Conservation (phyloP, 2,329 filamentous ascomycete species). For the Monilinia polystroma region DNA sequence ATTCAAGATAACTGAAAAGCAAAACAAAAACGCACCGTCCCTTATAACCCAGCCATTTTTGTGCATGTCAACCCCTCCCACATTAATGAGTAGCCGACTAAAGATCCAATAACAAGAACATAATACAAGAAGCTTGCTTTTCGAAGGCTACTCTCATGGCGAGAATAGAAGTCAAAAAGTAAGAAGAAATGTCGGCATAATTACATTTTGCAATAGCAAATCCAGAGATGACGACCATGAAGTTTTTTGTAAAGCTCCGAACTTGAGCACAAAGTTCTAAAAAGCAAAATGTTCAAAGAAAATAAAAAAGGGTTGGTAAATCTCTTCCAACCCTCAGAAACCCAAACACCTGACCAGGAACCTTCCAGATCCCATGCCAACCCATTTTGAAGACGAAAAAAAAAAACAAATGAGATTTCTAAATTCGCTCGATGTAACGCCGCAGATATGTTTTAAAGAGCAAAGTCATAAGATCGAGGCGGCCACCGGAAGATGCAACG, state of each 20-base stretch:
- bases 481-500: conserved; percentile 40
- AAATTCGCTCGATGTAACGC: conserved; percentile 40
- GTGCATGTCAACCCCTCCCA: conserved; percentile 35
- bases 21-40: conserved; percentile 29
- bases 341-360: conserved; percentile 42
- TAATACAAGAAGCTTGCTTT: conserved; percentile 42
- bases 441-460: conserved; percentile 30
- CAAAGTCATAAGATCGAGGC: conserved; percentile 43
- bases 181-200: conserved; percentile 40
- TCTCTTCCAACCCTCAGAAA: conserved; percentile 36
- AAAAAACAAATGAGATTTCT: conserved; percentile 37
- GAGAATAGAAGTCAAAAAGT: conserved; percentile 26
- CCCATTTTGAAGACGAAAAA: conserved; percentile 38
- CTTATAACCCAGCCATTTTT: conserved; percentile 34
- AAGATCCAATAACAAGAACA: conserved; percentile 33
- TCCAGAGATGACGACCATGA: conserved; percentile 34
- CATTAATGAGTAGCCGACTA: conserved; percentile 31
- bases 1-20: conserved; percentile 23
- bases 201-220: conserved; percentile 41
- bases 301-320: conserved; percentile 36
- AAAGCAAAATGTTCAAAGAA: conserved; percentile 37
- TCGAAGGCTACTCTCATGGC: conserved; percentile 15
- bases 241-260: conserved; percentile 34
- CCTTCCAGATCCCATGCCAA: conserved; percentile 40
- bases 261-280: conserved; percentile 34